phyloP scores from a whole-genome alignment of 768 basidiomycete genomes.

The Rhizopogon vesiculosus region DNA sequence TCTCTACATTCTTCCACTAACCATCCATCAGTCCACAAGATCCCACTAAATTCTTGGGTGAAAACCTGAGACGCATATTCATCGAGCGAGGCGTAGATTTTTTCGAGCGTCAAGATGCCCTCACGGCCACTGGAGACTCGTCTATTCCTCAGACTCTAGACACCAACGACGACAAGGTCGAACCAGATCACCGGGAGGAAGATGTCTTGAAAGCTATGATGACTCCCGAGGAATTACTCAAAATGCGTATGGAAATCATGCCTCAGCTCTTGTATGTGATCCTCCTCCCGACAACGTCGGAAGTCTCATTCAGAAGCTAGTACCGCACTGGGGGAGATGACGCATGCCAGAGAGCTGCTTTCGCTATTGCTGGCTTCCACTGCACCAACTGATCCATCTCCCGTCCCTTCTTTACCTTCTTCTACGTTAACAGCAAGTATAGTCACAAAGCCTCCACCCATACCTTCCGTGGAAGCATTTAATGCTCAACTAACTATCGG shows the following conservation, averaged over 20 bases:
- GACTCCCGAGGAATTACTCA: conserved; percentile 67
- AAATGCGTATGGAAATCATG: conserved; percentile 69
- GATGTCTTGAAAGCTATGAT: conserved; percentile 36
- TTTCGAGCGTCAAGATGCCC: conserved; percentile 49
- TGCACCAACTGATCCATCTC: conserved; percentile 27
- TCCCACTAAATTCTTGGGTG: conserved; percentile 53
- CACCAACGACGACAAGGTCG: conserved; percentile 22
- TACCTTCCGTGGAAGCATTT: conserved; percentile 65
- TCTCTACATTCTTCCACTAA: conserved; percentile 10
- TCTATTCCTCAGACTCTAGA: conserved; percentile 23
- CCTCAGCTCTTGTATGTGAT: conserved; percentile 67
- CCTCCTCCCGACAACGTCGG: not conserved
- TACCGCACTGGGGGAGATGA: conserved; percentile 76
- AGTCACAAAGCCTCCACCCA: conserved; percentile 62
- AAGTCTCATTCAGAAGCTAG: conserved; percentile 29
- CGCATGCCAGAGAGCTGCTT: conserved; percentile 68
- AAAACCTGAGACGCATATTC: conserved; percentile 66
- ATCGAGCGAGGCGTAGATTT: conserved; percentile 71
- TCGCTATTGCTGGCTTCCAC: conserved; percentile 47
- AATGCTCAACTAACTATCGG: conserved; percentile 70
- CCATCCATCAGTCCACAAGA: conserved; percentile 43
- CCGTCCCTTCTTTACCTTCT: conserved; percentile 23
- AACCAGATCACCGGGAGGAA: conserved; percentile 22
- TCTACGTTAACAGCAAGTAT: conserved; percentile 53
- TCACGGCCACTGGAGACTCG: conserved; percentile 13